phyloP scores from a whole-genome alignment of 2,329 filamentous ascomycete genomes.

The Cladorrhinum sp. region DNA sequence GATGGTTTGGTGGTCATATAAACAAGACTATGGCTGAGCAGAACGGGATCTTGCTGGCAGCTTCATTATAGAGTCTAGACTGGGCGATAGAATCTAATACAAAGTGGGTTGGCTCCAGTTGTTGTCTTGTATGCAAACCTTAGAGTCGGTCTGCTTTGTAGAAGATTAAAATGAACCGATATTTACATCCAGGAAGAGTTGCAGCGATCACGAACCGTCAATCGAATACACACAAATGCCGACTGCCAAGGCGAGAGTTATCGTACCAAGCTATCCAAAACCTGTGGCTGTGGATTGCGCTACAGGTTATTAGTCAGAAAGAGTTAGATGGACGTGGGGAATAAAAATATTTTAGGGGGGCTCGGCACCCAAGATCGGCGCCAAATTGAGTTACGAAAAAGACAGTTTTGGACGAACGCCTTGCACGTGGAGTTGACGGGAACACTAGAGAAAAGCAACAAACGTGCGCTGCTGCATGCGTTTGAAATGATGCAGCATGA shows the following conservation, averaged over 20 bases:
- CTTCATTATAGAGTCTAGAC: constrained; percentile 7
- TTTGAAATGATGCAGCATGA: neutral
- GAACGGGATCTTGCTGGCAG: neutral
- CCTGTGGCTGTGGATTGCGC: neutral
- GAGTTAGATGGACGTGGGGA: neutral
- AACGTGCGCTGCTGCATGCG: neutral
- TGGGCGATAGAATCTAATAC: constrained; percentile 16
- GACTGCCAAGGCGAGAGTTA: neutral
- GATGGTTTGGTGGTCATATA: neutral
- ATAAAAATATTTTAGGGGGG: too few relatives aligned
- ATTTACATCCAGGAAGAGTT: neutral
- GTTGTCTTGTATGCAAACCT: neutral
- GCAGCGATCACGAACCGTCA: neutral
- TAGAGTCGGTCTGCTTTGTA: neutral
- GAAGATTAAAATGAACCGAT: neutral
- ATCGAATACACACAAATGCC: neutral
- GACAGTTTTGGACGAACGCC: too few relatives aligned
- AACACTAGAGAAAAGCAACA: too few relatives aligned
- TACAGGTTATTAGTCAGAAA: neutral
- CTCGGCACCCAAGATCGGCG: too few relatives aligned
- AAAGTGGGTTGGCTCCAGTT: neutral
- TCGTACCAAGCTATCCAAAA: neutral
- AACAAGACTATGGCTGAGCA: neutral
- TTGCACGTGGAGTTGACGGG: neutral
- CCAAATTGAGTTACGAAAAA: too few relatives aligned